These are phyloP conservation scores for Cyclotella baltica DNA, from an alignment of 108 stramenopile species.

Conservation along the genomic window DNA sequence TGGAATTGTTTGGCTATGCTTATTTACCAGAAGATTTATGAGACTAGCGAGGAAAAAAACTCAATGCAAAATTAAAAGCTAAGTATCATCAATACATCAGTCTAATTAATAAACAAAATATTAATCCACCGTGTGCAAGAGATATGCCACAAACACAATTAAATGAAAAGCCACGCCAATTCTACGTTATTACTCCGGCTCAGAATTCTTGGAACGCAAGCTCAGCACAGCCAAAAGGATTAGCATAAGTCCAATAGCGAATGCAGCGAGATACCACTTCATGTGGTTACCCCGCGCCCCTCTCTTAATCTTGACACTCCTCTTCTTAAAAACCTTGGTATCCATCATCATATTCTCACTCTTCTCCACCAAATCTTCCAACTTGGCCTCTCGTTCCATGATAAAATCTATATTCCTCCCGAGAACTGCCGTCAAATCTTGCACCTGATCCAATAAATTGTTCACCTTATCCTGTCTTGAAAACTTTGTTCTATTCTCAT, in stretches of 20 bases:
- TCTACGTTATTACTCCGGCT: neutral
- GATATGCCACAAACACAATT: too few relatives aligned
- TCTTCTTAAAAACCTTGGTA: conserved; percentile 55
- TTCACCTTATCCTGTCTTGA: conserved; percentile 53
- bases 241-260: conserved; percentile 10
- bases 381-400: conserved; percentile 59
- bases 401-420: conserved; percentile 71
- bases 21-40: too few relatives aligned
- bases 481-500: conserved; percentile 63
- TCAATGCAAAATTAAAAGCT: neutral
- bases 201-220: neutral
- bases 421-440: conserved; percentile 75
- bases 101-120: too few relatives aligned
- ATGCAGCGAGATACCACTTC: conserved; percentile 6
- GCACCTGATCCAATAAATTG: conserved; percentile 57
- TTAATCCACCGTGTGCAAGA: too few relatives aligned
- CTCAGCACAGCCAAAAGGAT: neutral
- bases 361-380: conserved; percentile 62
- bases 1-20: conserved; percentile 65
- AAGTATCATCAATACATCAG: too few relatives aligned
- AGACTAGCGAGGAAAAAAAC: conserved; percentile 1
- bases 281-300: conserved; percentile 10
- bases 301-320: conserved; percentile 15
- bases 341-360: conserved; percentile 64
- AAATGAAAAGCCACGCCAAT: too few relatives aligned